These are phyloP conservation scores for Malus asiatica DNA, from an alignment of 306 rosid genomes.

Conservation along the genomic window DNA sequence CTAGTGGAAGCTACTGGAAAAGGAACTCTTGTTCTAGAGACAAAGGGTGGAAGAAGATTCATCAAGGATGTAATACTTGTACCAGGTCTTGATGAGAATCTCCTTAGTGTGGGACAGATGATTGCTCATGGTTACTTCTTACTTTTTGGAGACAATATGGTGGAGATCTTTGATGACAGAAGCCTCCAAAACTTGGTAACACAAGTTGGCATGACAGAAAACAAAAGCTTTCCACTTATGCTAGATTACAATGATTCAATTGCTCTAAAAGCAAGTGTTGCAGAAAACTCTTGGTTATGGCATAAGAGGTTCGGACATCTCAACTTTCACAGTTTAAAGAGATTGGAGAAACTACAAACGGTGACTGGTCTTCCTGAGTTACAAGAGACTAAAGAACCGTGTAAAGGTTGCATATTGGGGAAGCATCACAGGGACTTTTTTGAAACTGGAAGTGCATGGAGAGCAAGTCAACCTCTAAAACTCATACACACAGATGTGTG, in stretches of 20 bases:
- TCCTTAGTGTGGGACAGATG: no score
- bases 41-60: no score
- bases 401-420: background rate
- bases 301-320: background rate
- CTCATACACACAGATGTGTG: background rate
- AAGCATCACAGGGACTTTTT: background rate
- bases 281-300: background rate
- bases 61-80: no score
- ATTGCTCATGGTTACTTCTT: no score
- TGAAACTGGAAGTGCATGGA: background rate
- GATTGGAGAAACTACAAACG: background rate
- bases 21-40: no score
- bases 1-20: no score
- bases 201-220: background rate
- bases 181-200: no score
- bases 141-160: no score
- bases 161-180: no score
- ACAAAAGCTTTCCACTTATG: background rate
- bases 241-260: background rate
- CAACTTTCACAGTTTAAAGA: background rate
- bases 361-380: background rate
- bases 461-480: background rate
- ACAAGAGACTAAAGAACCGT: background rate
- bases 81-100: no score
- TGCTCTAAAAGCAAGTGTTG: background rate